Percentiles rank a stretch among this genome's conserved stretches.
These are phyloP conservation scores for Populus hybrid DNA, from an alignment of 441 rosid species.

Conservation along the genomic window DNA sequence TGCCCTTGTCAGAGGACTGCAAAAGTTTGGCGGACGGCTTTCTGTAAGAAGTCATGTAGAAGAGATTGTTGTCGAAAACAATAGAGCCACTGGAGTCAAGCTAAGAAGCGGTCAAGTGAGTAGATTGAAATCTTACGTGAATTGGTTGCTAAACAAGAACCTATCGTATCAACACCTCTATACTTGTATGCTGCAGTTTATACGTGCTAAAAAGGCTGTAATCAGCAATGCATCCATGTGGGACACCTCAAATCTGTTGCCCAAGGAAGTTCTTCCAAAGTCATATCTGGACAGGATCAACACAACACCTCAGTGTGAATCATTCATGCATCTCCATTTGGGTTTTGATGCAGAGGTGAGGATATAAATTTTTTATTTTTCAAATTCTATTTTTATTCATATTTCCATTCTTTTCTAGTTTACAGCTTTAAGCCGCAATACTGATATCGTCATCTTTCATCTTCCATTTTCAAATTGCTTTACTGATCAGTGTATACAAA, in stretches of 20 bases:
- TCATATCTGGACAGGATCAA: constrained; percentile 50
- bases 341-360: constrained; percentile 83
- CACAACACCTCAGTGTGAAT: constrained; percentile 73
- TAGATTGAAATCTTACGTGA: constrained; percentile 6
- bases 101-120: constrained; percentile 82
- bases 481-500: constrained; percentile 19
- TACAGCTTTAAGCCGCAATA: not conserved
- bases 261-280: constrained; percentile 60
- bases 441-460: not conserved
- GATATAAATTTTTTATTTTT: not conserved
- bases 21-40: constrained; percentile 76
- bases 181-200: constrained; percentile 44
- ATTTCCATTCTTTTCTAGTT: not conserved
- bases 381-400: not conserved
- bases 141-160: not conserved
- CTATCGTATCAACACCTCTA: not conserved
- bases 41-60: constrained; percentile 79
- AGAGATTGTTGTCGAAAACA: constrained; percentile 65
- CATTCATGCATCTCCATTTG: constrained; percentile 97
- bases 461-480: not conserved
- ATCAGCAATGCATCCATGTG: constrained; percentile 96
- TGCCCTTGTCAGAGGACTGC: constrained; percentile 82
- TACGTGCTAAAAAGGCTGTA: constrained; percentile 82
- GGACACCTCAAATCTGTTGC: constrained; percentile 77
- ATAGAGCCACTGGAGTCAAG: constrained; percentile 77